Evolutionary conservation across 2,329 filamentous ascomycete species (phyloP), one percentile per base, ranked within the genome.

Genomic region (Aspergillus udagawae): DNA sequence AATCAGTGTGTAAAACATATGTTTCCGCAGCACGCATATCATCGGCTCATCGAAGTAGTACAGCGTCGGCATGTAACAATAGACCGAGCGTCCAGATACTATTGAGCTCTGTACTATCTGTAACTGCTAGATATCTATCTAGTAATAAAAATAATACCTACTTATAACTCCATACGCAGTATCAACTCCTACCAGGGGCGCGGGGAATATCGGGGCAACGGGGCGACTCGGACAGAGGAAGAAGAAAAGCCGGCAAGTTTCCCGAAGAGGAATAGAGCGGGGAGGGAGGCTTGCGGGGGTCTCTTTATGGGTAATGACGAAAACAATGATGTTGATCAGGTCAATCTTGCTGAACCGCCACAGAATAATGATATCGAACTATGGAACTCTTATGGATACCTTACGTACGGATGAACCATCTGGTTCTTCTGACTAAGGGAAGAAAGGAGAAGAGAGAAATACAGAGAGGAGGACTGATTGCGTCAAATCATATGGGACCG

Each of bases 191-290:
- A 47, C 38, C 10, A 55, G 41, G 44, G 25, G 32, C 32, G 53
- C 62, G 65, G 63, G 57, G 62, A 63, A 62, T 57, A 47, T 59
- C 65, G 67, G 66, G 58, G 58, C 32, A 20, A 53, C 65, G 67
- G 66, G 57, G 58, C 32, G 25, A 53, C 55, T 49, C 48, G 58
- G 58, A 52, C 51, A 52, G 48, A 29, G 42, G 52, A 57, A 63
- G 57, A 63, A 52, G 56, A 64, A 60, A 58, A 63, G 42, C 55
- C 58, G 58, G 63, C 44, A 53, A 53, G 21, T 48, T 49, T 28
- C 60, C 58, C 10, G 27, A 59, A 52, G n/a, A 9, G 55, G 61
- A 23, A 54, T 62, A 66, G 60, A 54, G 61, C 57, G 60, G 65
- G 60, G 60, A 52, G 38, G 41, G 54, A 29, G 12, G 3, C 7